Evolutionary conservation across 805 yeast genomes (phyloP), one percentile per base, ranked within the genome.

Genomic region (Yamadazyma sp.): DNA sequence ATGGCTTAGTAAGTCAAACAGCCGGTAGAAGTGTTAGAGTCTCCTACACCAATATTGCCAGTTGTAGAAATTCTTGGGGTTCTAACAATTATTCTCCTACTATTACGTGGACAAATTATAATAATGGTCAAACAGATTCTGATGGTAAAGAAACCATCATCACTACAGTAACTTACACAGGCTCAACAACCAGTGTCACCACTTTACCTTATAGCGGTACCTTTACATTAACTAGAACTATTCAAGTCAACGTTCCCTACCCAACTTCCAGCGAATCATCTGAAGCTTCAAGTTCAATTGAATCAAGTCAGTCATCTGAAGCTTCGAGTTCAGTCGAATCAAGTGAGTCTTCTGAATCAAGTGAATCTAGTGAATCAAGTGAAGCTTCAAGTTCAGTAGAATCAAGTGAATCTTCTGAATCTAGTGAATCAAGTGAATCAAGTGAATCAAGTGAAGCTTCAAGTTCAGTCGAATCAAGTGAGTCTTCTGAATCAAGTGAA

Each of bases 181-280:
- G 50, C 8, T 12, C 52, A 1, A 34, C 44, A 2, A 47, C 56
- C 6, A 10, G 17, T 12, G 39, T 45, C 8, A 51, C 55, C 2
- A 55, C 60, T 8, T 29, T 45, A 10, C 33, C 38, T 12, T 18
- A 15, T 11, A 14, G 22, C 9, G 21, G 21, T 10, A 20, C 27
- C 14, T 39, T 53, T 5, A 43, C 37, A 8, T 28, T 38, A n/a
- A 56, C 59, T 7, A 48, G 33, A 31, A 53, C 57, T 3, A 53
- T 52, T 17, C 48, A 42, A 13, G 54, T 50, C n/a, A 40, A 40
- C 15, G 51, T 46, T 10, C 58, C 58, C n/a, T n/a, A n/a, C n/a
- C n/a, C n/a, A n/a, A n/a, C n/a, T n/a, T n/a, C n/a, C n/a, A n/a
- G n/a, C n/a, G n/a, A n/a, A n/a, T n/a, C n/a, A n/a, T n/a, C n/a